phyloP scores from a whole-genome alignment of 2,329 filamentous ascomycete genomes.

The Hymenoscyphus scutula region DNA sequence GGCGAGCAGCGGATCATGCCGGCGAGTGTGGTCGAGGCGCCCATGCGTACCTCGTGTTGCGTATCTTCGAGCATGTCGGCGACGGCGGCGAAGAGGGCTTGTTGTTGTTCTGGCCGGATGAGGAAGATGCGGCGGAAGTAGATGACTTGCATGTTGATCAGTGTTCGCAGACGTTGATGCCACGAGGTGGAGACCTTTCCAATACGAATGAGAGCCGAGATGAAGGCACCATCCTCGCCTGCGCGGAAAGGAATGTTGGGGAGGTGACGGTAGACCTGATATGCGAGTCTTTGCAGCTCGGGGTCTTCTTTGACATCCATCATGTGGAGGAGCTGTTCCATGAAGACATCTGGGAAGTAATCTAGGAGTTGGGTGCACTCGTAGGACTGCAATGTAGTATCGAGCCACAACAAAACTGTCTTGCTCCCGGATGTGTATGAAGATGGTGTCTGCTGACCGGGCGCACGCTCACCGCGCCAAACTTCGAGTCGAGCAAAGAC shows the following conservation, averaged over 20 bases:
- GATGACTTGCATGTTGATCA: slow-evolving; percentile 98
- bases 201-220: slow-evolving; percentile 81
- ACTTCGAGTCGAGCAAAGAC: slow-evolving; percentile 78
- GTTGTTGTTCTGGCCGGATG: slow-evolving; percentile 69
- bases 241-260: slow-evolving; percentile 91
- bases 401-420: slow-evolving; percentile 92
- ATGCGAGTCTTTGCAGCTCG: slow-evolving; percentile 89
- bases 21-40: slow-evolving; percentile 87
- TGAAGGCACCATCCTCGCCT: slow-evolving; percentile 81
- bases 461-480: slow-evolving; percentile 81
- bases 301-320: slow-evolving; percentile 99
- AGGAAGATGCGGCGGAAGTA: slow-evolving; percentile 97
- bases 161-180: slow-evolving; percentile 91
- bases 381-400: slow-evolving; percentile 83
- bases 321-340: slow-evolving; percentile 95
- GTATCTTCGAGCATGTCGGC: slow-evolving; percentile 89
- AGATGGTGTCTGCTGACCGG: slow-evolving; percentile 89
- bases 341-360: slow-evolving; percentile 88
- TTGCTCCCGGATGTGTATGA: slow-evolving; percentile 95
- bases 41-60: slow-evolving; percentile 90
- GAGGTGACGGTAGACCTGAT: slow-evolving; percentile 94
- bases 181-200: slow-evolving; percentile 81
- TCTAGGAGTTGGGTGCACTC: slow-evolving; percentile 88
- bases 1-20: slow-evolving; percentile 99
- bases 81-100: slow-evolving; percentile 85